Conservation (phyloP, 163 green algal genomes). For the Trebouxiophyceae sp. region DNA sequence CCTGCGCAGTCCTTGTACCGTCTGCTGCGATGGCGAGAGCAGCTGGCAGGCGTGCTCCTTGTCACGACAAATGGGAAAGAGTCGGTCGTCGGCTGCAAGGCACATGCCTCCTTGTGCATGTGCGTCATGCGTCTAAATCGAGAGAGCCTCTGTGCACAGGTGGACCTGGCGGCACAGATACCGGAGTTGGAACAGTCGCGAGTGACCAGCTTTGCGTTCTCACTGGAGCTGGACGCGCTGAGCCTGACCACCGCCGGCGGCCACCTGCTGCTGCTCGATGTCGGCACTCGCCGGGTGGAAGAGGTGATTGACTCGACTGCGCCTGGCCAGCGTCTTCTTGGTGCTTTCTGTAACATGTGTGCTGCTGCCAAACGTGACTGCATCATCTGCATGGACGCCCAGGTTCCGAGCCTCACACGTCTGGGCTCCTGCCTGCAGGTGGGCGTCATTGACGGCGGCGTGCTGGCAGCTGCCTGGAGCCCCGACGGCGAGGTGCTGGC, state of each 20-base stretch:
- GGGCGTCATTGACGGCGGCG: slow-evolving; percentile 59
- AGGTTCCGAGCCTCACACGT: not conserved
- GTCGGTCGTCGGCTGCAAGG: not conserved
- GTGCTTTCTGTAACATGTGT: not conserved
- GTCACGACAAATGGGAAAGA: not conserved
- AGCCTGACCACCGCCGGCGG: slow-evolving; percentile 35
- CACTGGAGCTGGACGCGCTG: slow-evolving; percentile 48
- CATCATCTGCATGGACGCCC: not conserved
- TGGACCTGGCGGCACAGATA: not conserved
- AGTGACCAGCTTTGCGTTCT: slow-evolving; percentile 19
- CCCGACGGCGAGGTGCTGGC: slow-evolving; percentile 74
- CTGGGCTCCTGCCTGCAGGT: slow-evolving; percentile 31
- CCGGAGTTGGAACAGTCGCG: not conserved
- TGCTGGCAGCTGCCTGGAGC: slow-evolving; percentile 56
- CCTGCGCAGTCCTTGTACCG: not conserved
- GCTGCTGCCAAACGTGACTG: slow-evolving; percentile 1
- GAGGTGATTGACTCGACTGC: slow-evolving; percentile 9
- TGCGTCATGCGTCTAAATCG: not conserved
- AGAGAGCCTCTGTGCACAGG: no score
- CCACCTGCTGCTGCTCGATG: slow-evolving; percentile 46
- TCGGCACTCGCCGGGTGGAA: slow-evolving; percentile 3
- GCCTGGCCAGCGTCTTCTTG: not conserved
- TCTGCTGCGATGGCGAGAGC: not conserved
- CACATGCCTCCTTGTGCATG: not conserved
- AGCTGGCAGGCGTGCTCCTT: not conserved